Evolutionary conservation across 2,329 filamentous ascomycete species (phyloP), one percentile per base, ranked within the genome.

Genomic region (Aspergillus sp.): DNA sequence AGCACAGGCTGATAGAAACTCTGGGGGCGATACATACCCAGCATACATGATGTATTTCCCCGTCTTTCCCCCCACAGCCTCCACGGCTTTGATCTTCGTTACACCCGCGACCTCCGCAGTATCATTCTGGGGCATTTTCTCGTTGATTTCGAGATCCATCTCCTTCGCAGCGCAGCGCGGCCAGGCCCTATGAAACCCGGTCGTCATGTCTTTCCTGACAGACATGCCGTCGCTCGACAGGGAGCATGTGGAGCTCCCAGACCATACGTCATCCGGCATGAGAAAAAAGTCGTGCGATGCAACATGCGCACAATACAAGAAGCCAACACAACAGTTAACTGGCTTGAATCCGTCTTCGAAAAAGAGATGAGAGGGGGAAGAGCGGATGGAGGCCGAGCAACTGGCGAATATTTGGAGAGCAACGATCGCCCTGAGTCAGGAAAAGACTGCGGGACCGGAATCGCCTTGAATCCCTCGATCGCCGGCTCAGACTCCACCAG

Each of bases 31-130:
- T 21, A 62, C 65, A 43, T 61, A 70, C 67, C 69, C 67, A 21
- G 60, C 61, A 44, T 69, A 70, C 11, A 70, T 62, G 24, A 70
- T 52, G 55, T 70, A 72, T 56, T 66, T 66, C 9, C 69, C 66
- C 51, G 67, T 70, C n/a, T 63, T 63, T n/a, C 67, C 66, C 44
- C 67, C 68, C 17, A 72, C 66, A 1, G 66, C 62, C 48, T 69
- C 67, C 12, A 65, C 64, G 12, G 67, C 69, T 49, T 70, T 66
- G 31, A 72, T 66, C 56, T 67, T 69, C 24, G 62, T 63, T n/a
- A 67, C 64, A 11, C 66, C 68, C 7, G 57, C 60, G 9, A 59
- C 60, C 44, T 66, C 62, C 2, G 47, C 12, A 17, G 52, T n/a
- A 8, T n/a, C 40, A 21, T 48, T 11, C 24, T 41, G 33, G 4